Conservation (phyloP, 106 monocot genomes). For the Dioscorea alata region DNA sequence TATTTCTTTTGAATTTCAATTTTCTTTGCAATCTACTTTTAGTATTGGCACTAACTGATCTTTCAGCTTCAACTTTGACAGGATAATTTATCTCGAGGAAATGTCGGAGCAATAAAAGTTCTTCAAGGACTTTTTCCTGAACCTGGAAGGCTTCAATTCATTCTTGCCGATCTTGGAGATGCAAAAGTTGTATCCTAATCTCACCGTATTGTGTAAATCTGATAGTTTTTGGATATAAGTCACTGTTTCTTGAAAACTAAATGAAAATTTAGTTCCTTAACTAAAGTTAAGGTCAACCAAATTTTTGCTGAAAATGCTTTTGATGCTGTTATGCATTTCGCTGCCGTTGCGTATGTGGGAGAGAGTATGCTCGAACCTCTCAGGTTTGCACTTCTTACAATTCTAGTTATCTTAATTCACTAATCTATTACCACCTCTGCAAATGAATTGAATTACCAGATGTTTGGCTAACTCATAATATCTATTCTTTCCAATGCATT, state of each 20-base stretch:
- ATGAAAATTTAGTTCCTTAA: constrained; percentile 21
- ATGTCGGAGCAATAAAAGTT: constrained; percentile 60
- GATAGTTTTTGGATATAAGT: not conserved
- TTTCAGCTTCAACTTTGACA: constrained; percentile 8
- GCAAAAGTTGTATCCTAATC: constrained; percentile 60
- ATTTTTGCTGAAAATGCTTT: constrained; percentile 46
- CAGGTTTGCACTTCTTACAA: constrained; percentile 11
- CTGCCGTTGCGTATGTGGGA: constrained; percentile 50
- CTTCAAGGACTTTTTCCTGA: constrained; percentile 60
- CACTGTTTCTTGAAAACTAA: not conserved
- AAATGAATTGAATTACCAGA: too few relatives aligned
- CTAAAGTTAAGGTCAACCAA: constrained; percentile 26
- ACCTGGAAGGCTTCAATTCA: constrained; percentile 63
- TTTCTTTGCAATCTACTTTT: not conserved
- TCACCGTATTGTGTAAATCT: not conserved
- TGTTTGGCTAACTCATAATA: too few relatives aligned
- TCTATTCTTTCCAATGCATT: too few relatives aligned
- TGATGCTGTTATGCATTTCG: constrained; percentile 57
- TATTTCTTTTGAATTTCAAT: not conserved
- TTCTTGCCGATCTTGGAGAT: constrained; percentile 68
- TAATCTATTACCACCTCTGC: too few relatives aligned
- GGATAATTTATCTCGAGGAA: constrained; percentile 82
- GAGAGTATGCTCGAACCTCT: constrained; percentile 55
- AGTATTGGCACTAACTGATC: not conserved
- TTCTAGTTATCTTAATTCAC: too few relatives aligned